Evolutionary conservation across 495 filamentous ascomycete genomes (phyloP).

Genomic region (Trichodelitschia bisporula): DNA sequence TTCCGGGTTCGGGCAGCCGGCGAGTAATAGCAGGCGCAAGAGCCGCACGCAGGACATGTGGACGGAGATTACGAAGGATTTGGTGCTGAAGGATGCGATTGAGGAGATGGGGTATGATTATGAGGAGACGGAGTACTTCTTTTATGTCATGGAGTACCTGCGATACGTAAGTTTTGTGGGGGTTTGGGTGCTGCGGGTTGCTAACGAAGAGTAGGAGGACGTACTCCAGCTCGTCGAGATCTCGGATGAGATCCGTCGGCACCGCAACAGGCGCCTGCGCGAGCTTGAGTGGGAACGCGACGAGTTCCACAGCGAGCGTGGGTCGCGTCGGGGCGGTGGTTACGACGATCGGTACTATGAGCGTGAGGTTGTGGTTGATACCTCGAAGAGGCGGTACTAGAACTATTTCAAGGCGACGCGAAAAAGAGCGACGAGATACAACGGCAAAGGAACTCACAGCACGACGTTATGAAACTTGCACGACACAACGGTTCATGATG

Average conservation of each 20-base stretch:
- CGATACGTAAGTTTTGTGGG: constrained; percentile 38
- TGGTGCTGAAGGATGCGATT: constrained; percentile 74
- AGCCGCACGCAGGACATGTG: constrained; percentile 43
- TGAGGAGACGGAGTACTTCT: constrained; percentile 75
- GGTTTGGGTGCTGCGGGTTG: background rate
- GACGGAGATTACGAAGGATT: constrained; percentile 92
- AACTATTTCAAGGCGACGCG: too few relatives aligned
- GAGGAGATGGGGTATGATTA: constrained; percentile 65
- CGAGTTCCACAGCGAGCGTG: constrained; percentile 10
- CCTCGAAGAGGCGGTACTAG: too few relatives aligned
- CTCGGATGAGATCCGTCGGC: constrained; percentile 56
- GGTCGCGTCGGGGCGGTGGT: constrained; percentile 3
- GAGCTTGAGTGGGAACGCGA: constrained; percentile 66
- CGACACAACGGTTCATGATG: too few relatives aligned
- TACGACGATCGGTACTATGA: constrained; percentile 13
- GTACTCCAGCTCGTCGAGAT: constrained; percentile 60
- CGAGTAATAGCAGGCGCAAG: background rate
- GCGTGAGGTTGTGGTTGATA: constrained; percentile 11
- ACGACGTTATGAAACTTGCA: too few relatives aligned
- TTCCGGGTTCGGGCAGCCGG: constrained; percentile 5
- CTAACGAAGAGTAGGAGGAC: constrained; percentile 56
- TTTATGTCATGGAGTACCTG: constrained; percentile 82
- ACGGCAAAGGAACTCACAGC: too few relatives aligned
- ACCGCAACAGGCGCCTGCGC: constrained; percentile 48
- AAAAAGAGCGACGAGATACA: too few relatives aligned